A percentile compares a stretch with the other conserved stretches of the same genome.
Evolutionary conservation across 2,329 filamentous ascomycete species (phyloP).

Genomic region (Stagonosporopsis chrysanthemi): DNA sequence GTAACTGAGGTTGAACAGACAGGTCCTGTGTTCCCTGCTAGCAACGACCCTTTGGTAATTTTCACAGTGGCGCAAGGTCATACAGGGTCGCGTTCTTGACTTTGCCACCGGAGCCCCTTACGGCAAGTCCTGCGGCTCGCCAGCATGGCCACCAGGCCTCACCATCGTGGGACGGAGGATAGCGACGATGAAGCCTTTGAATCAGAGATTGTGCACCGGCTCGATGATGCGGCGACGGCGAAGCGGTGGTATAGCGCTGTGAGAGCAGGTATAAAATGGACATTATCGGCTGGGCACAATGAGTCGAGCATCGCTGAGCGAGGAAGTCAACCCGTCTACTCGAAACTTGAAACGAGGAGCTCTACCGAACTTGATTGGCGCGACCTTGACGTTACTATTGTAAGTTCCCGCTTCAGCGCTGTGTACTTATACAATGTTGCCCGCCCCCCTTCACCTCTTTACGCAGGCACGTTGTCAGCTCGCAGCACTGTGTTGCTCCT

Average conservation of each 20-base stretch:
- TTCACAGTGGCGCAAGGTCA: constrained; percentile 30
- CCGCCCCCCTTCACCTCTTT: constrained; percentile 32
- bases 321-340: constrained; percentile 38
- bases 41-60: constrained; percentile 30
- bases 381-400: constrained; percentile 30
- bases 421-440: constrained; percentile 44
- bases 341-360: constrained; percentile 48
- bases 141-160: constrained; percentile 31
- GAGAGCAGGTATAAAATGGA: constrained; percentile 39
- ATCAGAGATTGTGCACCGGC: constrained; percentile 25
- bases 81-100: constrained; percentile 42
- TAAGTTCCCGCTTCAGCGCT: constrained; percentile 36
- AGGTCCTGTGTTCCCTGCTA: constrained; percentile 36
- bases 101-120: constrained; percentile 28
- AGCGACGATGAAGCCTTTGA: constrained; percentile 35
- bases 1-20: constrained; percentile 28
- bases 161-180: constrained; percentile 36
- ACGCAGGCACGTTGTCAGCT: constrained; percentile 45
- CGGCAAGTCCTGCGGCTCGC: constrained; percentile 31
- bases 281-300: constrained; percentile 33
- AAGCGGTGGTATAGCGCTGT: constrained; percentile 31
- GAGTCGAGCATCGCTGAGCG: constrained; percentile 36
- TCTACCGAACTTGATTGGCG: constrained; percentile 42
- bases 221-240: constrained; percentile 32
- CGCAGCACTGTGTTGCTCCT: constrained; percentile 35